These are phyloP conservation scores for Globisporangium sylvaticum DNA, from an alignment of 352 stramenopile species.

Conservation along the genomic window DNA sequence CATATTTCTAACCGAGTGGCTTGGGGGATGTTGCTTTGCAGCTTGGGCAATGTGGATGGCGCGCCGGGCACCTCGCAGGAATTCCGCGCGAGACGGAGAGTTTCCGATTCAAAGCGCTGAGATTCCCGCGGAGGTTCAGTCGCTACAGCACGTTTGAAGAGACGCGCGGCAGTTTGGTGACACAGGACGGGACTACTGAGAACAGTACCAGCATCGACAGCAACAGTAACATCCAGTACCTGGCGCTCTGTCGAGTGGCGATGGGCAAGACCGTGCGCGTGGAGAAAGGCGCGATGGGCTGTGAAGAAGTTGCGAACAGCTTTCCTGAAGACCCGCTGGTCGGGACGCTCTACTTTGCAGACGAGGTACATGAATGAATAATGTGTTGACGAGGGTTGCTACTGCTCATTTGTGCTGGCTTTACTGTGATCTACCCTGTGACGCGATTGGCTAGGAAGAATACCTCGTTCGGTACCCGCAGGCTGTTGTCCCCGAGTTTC, in stretches of 20 bases:
- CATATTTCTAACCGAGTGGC: neutral
- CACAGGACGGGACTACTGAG: neutral
- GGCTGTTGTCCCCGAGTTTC: conserved; percentile 70
- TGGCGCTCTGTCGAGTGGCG: conserved; percentile 67
- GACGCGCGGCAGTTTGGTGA: neutral
- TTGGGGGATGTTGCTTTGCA: neutral
- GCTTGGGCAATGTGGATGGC: neutral
- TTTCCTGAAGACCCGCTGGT: conserved; percentile 34
- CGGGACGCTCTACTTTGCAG: conserved; percentile 34
- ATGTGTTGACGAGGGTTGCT: no score
- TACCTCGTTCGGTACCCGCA: conserved; percentile 61
- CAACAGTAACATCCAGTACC: conserved; percentile 28
- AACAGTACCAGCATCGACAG: no score
- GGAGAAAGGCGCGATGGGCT: conserved; percentile 2
- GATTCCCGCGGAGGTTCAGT: conserved; percentile 64
- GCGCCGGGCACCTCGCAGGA: conserved; percentile 21
- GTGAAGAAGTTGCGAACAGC: neutral
- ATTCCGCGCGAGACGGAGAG: conserved; percentile 11
- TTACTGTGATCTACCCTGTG: neutral
- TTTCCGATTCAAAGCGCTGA: conserved; percentile 15
- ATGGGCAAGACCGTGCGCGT: conserved; percentile 45
- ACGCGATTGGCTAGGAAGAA: conserved; percentile 37
- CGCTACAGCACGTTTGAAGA: conserved; percentile 71
- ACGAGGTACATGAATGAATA: conserved; percentile 25
- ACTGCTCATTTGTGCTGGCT: no score